These are phyloP conservation scores for Ganoderma leucocontextum DNA, from an alignment of 1,284 basidiomycete species.

Conservation along the genomic window DNA sequence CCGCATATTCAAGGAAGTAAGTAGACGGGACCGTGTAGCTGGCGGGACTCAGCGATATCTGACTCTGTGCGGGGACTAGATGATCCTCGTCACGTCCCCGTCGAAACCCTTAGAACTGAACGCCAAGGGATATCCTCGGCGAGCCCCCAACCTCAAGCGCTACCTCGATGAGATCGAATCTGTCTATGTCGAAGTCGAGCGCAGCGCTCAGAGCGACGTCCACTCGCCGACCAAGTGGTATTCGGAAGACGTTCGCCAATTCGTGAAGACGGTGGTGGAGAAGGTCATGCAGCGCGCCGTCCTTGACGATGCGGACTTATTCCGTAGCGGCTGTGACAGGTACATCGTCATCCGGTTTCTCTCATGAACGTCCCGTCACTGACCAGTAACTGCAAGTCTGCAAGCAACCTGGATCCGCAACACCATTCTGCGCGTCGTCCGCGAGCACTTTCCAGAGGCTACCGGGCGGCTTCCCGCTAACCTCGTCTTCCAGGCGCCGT, in stretches of 20 bases:
- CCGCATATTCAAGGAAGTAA: slow-evolving; percentile 47
- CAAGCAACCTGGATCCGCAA: slow-evolving; percentile 47
- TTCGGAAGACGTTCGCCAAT: slow-evolving; percentile 24
- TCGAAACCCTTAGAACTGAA: slow-evolving; percentile 45
- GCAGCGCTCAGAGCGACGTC: slow-evolving; percentile 36
- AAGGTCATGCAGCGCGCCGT: slow-evolving; percentile 36
- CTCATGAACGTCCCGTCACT: not conserved
- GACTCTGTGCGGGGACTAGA: slow-evolving; percentile 28
- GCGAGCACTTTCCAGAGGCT: slow-evolving; percentile 17
- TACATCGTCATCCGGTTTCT: slow-evolving; percentile 13
- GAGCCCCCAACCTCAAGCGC: slow-evolving; percentile 37
- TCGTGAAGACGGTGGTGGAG: slow-evolving; percentile 37
- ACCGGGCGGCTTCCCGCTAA: slow-evolving; percentile 34
- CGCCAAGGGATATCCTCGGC: slow-evolving; percentile 41
- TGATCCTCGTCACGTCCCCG: slow-evolving; percentile 42
- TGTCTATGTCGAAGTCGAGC: slow-evolving; percentile 41
- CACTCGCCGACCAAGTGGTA: slow-evolving; percentile 39
- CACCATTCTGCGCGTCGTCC: slow-evolving; percentile 39
- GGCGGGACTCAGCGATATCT: not conserved
- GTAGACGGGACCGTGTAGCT: not conserved
- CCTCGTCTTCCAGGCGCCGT: slow-evolving; percentile 47
- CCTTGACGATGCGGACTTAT: slow-evolving; percentile 45
- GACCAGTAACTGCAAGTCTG: slow-evolving; percentile 35
- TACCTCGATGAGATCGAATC: slow-evolving; percentile 45
- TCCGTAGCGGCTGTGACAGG: slow-evolving; percentile 51